Evolutionary conservation across 225 moss, liverwort and hornwort species (phyloP), one percentile per base, ranked within the genome.

Genomic region (Marchantia paleacea): DNA sequence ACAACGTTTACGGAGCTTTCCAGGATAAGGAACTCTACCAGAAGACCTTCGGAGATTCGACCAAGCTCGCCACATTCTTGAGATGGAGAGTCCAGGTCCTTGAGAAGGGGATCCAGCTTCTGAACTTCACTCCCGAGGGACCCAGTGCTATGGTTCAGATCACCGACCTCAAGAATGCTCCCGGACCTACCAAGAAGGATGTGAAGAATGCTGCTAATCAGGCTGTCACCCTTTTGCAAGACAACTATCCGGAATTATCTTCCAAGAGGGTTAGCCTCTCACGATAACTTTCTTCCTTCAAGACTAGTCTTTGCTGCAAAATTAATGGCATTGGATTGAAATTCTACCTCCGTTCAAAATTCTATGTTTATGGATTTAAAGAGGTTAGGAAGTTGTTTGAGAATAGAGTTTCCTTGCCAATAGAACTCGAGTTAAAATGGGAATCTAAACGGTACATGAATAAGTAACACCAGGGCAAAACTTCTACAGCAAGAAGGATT

Each of bases 11-110:
- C 6, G 76, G 76, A 25, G 57, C 68, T 10, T 81, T 84, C 80
- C 80, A 84, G 77, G 81, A 84, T 50, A 84, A 84, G 76, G 75
- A 80, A 4, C 80, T 81, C 12, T 81, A 84, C 80, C 67, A 80
- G 66, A 68, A 81, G 69, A 80, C 81, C 4, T 81, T 84, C 61
- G 81, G 81, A 28, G 80, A 75, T 69, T 53, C 60, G 10, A 68
- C 65, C 15, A 84, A 84, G 67, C 51, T 84, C 30, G n/a, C 69
- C 3, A 55, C 12, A 18, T 84, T 80, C 65, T 24, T 84, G 7
- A 76, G 80, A 15, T 81, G 81, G 81, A 76, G 84, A 29, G 69
- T 84, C 48, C 84, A 81, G 76, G 81, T 84, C 29, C 69, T 80
- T 6, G 84, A 84, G 69, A 84, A 77, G 60, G 81, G 81, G 18